phyloP scores from a whole-genome alignment of 345 rosid species.

The Rhodomyrtus tomentosa region DNA sequence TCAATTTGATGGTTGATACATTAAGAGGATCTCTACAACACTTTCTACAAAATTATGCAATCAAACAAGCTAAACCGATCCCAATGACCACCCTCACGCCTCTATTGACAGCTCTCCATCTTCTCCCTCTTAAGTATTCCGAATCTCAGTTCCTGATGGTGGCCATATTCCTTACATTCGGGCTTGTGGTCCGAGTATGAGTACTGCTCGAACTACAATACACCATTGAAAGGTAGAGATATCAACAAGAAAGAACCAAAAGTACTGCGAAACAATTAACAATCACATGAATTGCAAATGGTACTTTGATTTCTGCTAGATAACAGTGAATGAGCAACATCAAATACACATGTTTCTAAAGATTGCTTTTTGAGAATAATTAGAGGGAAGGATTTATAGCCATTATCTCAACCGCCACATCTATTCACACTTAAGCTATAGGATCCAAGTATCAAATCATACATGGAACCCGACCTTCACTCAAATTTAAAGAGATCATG shows the following conservation, averaged over 20 bases:
- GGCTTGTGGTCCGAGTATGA: conserved; percentile 14
- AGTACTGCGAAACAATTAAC: not conserved
- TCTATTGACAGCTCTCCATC: conserved; percentile 82
- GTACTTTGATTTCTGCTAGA: no score
- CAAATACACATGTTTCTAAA: not conserved
- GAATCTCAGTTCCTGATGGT: conserved; percentile 22
- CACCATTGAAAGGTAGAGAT: not conserved
- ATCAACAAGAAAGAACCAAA: not conserved
- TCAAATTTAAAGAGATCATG: not conserved
- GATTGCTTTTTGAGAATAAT: not conserved
- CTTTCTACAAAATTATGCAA: not conserved
- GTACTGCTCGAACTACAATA: conserved; percentile 27
- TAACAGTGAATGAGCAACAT: not conserved
- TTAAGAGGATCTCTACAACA: not conserved
- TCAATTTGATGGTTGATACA: not conserved
- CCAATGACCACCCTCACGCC: conserved; percentile 97
- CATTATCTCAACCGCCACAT: not conserved
- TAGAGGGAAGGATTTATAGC: not conserved
- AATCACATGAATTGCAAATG: not conserved
- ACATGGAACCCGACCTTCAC: not conserved
- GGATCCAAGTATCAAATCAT: not conserved
- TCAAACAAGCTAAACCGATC: conserved; percentile 59
- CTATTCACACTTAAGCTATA: not conserved
- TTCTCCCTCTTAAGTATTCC: conserved; percentile 34
- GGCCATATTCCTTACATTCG: conserved; percentile 12